Percentiles rank a stretch among this genome's conserved stretches.
These are phyloP conservation scores for Lactarius deliciosus DNA, from an alignment of 768 basidiomycete genomes.

Conservation along the genomic window DNA sequence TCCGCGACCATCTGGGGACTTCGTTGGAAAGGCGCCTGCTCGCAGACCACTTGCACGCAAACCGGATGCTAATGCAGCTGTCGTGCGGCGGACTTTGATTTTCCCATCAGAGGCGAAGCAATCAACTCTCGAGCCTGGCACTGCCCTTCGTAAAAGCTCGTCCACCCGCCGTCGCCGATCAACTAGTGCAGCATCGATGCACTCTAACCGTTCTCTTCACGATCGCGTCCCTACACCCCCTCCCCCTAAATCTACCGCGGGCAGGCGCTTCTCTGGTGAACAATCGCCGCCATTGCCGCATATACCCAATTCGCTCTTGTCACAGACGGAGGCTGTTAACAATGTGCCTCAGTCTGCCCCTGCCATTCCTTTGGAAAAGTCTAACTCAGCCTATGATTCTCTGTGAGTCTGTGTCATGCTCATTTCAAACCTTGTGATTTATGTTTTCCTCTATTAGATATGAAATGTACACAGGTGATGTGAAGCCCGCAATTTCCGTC, in stretches of 20 bases:
- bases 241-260: constrained; percentile 56
- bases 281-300: constrained; percentile 69
- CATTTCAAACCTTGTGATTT: constrained; percentile 16
- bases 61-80: constrained; percentile 34
- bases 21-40: constrained; percentile 19
- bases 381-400: constrained; percentile 72
- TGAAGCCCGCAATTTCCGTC: constrained; percentile 37
- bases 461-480: constrained; percentile 76
- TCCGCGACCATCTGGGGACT: constrained; percentile 13
- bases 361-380: constrained; percentile 55
- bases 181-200: constrained; percentile 53
- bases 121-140: constrained; percentile 53
- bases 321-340: constrained; percentile 41
- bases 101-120: constrained; percentile 66
- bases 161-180: constrained; percentile 59
- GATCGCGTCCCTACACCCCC: constrained; percentile 87
- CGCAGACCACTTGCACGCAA: constrained; percentile 18
- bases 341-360: constrained; percentile 41
- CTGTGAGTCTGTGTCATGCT: constrained; percentile 51
- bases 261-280: constrained; percentile 65
- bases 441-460: constrained; percentile 48
- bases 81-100: constrained; percentile 79
- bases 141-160: constrained; percentile 26
- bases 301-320: constrained; percentile 51
- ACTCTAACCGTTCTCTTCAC: constrained; percentile 71